phyloP scores from a whole-genome alignment of 345 rosid species.

The Populus pruinosa region DNA sequence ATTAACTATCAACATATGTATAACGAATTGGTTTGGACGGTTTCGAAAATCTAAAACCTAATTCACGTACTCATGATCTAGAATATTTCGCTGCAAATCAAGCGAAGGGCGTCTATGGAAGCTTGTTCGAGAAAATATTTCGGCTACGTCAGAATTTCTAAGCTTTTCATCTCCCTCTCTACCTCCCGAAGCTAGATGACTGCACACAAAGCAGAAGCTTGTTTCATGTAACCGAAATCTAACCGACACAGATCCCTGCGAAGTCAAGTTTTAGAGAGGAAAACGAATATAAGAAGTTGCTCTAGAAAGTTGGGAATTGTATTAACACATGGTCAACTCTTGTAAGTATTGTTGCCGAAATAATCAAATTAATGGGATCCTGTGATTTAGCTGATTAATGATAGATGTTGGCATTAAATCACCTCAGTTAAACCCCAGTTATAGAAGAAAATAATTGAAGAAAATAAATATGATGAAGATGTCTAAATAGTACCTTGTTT shows the following conservation, averaged over 20 bases:
- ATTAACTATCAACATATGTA: neutral
- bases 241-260: conserved; percentile 79
- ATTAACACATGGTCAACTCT: neutral
- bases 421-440: neutral
- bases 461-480: neutral
- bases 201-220: conserved; percentile 73
- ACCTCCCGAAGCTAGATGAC: conserved; percentile 84
- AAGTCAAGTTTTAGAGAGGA: neutral
- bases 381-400: neutral
- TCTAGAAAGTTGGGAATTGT: neutral
- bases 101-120: conserved; percentile 54
- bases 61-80: conserved; percentile 72
- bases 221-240: conserved; percentile 67
- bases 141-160: conserved; percentile 59
- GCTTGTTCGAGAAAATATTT: conserved; percentile 59
- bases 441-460: neutral
- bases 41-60: conserved; percentile 5
- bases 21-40: conserved; percentile 15
- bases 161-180: conserved; percentile 63
- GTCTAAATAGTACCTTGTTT: conserved; percentile 50
- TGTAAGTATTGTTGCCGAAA: neutral
- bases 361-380: neutral
- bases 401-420: neutral
- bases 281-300: neutral
- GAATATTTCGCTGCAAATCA: conserved; percentile 56